phyloP scores from a whole-genome alignment of 495 filamentous ascomycete genomes.

The Penicillium silybi region DNA sequence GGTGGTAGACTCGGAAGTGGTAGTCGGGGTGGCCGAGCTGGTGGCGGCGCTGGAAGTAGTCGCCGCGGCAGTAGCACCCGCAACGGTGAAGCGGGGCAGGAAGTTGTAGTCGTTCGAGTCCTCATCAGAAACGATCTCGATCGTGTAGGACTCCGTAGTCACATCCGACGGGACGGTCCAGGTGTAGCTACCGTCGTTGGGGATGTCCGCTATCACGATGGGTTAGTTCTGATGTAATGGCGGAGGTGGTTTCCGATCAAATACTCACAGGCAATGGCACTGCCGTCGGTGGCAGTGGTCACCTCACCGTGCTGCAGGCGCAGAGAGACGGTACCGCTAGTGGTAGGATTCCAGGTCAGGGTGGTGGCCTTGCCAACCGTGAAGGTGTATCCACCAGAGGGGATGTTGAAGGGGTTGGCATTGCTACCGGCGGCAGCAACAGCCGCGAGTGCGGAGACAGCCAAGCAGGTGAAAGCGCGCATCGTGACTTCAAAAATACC shows the following conservation, averaged over 20 bases:
- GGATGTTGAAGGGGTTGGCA: constrained; percentile 55
- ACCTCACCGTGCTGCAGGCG: constrained; percentile 49
- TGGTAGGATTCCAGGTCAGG: constrained; percentile 54
- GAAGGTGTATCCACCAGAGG: constrained; percentile 41
- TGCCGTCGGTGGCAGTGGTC: constrained; percentile 41
- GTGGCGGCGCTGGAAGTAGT: constrained; percentile 17
- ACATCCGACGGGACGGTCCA: constrained; percentile 48
- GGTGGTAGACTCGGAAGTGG: constrained; percentile 34
- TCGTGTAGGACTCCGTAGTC: constrained; percentile 47
- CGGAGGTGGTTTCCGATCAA: not conserved
- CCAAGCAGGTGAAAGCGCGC: constrained; percentile 37
- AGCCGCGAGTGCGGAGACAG: constrained; percentile 38
- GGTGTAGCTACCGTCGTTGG: constrained; percentile 55
- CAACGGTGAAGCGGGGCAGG: constrained; percentile 53
- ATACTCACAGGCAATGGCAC: constrained; percentile 51
- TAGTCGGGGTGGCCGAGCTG: constrained; percentile 18
- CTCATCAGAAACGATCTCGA: constrained; percentile 52
- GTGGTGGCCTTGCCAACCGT: constrained; percentile 48
- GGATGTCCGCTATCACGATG: constrained; percentile 39
- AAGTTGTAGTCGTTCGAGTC: constrained; percentile 51
- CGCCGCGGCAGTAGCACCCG: constrained; percentile 42
- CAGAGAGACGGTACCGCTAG: constrained; percentile 50
- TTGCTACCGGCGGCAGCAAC: constrained; percentile 29
- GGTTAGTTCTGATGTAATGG: not conserved
- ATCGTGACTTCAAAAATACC: constrained; percentile 29